A percentile compares a stretch with the other conserved stretches of the same genome.
Evolutionary conservation across 495 filamentous ascomycete species (phyloP).

Genomic region (Aspergillus incahuasiensis): DNA sequence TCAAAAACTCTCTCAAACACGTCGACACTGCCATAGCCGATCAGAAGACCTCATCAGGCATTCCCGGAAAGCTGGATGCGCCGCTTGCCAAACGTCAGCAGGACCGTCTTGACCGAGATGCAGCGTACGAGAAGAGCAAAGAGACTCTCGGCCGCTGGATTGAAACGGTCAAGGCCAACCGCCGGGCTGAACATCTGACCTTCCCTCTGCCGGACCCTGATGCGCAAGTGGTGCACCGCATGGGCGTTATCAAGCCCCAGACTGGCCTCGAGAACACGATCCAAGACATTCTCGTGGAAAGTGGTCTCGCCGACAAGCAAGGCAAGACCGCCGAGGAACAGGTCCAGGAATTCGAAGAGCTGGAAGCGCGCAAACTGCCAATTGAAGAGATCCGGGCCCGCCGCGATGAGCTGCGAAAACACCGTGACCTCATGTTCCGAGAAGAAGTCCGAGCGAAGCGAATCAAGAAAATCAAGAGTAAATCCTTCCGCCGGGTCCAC

Average conservation of each 20-base stretch:
- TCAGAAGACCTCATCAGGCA: slow-evolving; percentile 47
- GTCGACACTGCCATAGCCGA: slow-evolving; percentile 45
- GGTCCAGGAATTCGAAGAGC: slow-evolving; percentile 64
- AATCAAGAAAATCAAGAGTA: slow-evolving; percentile 98
- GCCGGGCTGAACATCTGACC: slow-evolving; percentile 84
- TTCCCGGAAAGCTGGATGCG: slow-evolving; percentile 71
- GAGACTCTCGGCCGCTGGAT: slow-evolving; percentile 86
- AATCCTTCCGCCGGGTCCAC: slow-evolving; percentile 85
- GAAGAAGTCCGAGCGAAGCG: slow-evolving; percentile 85
- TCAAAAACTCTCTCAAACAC: slow-evolving; percentile 76
- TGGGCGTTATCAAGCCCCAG: slow-evolving; percentile 53
- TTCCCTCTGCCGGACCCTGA: slow-evolving; percentile 81
- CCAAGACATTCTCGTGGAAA: slow-evolving; percentile 80
- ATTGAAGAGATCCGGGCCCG: slow-evolving; percentile 70
- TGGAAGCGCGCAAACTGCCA: slow-evolving; percentile 60
- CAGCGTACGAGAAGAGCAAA: slow-evolving; percentile 86
- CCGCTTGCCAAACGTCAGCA: slow-evolving; percentile 88
- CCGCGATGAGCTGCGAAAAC: slow-evolving; percentile 68
- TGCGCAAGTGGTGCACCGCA: slow-evolving; percentile 39
- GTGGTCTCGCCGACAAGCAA: slow-evolving; percentile 59
- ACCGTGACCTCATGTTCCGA: slow-evolving; percentile 82
- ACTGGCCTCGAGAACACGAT: slow-evolving; percentile 83
- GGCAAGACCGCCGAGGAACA: slow-evolving; percentile 60
- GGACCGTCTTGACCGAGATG: slow-evolving; percentile 76
- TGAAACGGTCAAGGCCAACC: slow-evolving; percentile 90